phyloP scores from a whole-genome alignment of 192 early-diverging fungal genomes.

The Kappamyces sp. region DNA sequence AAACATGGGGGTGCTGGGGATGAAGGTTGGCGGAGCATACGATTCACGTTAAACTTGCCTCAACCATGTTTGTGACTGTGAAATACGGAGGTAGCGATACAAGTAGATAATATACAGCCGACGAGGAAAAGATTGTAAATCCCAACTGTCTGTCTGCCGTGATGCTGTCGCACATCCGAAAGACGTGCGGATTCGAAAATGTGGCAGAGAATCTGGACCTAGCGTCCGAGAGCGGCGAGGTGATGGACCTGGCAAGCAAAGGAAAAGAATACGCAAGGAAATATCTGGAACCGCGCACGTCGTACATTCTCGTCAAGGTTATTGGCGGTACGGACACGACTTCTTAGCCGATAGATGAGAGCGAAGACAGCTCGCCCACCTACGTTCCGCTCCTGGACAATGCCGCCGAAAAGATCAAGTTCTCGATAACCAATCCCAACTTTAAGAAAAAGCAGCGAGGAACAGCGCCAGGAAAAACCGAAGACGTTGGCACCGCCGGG shows the following conservation, averaged over 20 bases:
- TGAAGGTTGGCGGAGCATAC: too few relatives aligned
- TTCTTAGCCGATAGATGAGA: constrained; percentile 28
- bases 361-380: constrained; percentile 30
- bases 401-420: constrained; percentile 42
- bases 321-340: constrained; percentile 40
- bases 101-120: constrained; percentile 23
- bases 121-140: constrained; percentile 46
- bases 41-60: too few relatives aligned
- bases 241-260: constrained; percentile 44
- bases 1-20: too few relatives aligned
- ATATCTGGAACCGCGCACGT: constrained; percentile 37
- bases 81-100: constrained; percentile 34
- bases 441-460: too few relatives aligned
- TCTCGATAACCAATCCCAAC: constrained; percentile 22
- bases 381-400: constrained; percentile 39
- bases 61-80: constrained; percentile 25
- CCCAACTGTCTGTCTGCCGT: constrained; percentile 43
- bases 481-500: too few relatives aligned
- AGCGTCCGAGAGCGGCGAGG: constrained; percentile 47
- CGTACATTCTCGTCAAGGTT: constrained; percentile 60
- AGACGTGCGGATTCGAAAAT: constrained; percentile 29
- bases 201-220: constrained; percentile 38
- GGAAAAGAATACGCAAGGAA: constrained; percentile 48
- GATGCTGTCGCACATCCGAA: constrained; percentile 38
- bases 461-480: too few relatives aligned